Conservation (phyloP, 73 alveolate genomes). For the Blepharisma stoltei region DNA sequence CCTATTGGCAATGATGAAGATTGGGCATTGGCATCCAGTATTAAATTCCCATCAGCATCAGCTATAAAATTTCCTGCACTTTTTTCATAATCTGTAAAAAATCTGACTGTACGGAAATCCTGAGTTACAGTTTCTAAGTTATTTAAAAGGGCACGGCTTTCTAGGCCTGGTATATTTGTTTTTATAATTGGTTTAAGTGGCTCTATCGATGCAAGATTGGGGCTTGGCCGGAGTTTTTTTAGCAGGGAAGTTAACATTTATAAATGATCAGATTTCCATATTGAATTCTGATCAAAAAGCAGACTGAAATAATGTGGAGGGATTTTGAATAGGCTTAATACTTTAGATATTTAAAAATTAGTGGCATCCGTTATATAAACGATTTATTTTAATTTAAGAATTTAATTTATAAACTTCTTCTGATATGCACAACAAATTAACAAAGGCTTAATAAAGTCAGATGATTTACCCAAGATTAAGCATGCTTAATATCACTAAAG, state of each 20-base stretch:
- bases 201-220: background rate
- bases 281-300: too few relatives aligned
- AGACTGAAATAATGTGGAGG: too few relatives aligned
- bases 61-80: constrained; percentile 56
- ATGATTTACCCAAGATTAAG: too few relatives aligned
- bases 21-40: constrained; percentile 40
- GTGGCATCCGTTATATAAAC: too few relatives aligned
- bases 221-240: background rate
- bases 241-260: background rate
- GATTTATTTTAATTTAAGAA: too few relatives aligned
- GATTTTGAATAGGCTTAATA: too few relatives aligned
- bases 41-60: constrained; percentile 57
- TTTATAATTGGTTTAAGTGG: background rate
- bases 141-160: background rate
- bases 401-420: too few relatives aligned
- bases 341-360: too few relatives aligned
- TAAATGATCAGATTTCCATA: background rate
- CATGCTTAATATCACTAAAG: too few relatives aligned
- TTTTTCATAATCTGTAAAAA: constrained; percentile 35
- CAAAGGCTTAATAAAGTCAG: too few relatives aligned
- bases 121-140: background rate
- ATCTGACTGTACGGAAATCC: constrained; percentile 31
- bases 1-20: constrained; percentile 52
- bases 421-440: too few relatives aligned
- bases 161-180: background rate